Evolutionary conservation across 78 protist species (phyloP).

Genomic region (Dictyostelium firmibasis): DNA sequence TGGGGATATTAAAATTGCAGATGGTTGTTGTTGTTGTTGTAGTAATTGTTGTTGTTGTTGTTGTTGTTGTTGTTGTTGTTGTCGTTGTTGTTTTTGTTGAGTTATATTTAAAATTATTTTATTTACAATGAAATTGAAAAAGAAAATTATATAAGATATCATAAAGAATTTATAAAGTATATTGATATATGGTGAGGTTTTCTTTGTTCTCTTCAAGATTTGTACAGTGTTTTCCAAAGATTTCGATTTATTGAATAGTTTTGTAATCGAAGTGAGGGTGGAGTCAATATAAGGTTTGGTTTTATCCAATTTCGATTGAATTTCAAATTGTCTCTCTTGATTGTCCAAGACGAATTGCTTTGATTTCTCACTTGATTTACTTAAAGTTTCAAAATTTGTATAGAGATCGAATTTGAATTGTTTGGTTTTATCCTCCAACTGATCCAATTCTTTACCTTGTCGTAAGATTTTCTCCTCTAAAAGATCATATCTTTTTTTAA

Average conservation of each 20-base stretch:
- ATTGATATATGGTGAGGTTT: neutral
- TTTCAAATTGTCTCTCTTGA: neutral
- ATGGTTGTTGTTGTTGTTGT: neutral
- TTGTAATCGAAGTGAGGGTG: neutral
- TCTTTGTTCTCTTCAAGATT: conserved; percentile 21
- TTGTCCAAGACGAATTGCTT: neutral
- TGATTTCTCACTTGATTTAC: neutral
- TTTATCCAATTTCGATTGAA: conserved; percentile 15
- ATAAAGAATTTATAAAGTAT: conserved; percentile 13
- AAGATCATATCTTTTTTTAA: neutral
- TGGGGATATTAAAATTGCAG: neutral
- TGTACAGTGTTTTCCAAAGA: conserved; percentile 44
- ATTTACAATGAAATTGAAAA: conserved; percentile 9
- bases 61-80: neutral
- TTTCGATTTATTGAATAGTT: conserved; percentile 39
- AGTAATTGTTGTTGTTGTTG: neutral
- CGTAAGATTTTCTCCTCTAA: neutral
- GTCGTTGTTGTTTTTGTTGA: neutral
- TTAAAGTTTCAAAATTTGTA: neutral
- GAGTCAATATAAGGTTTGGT: conserved; percentile 38
- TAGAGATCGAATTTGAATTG: neutral
- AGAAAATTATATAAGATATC: neutral
- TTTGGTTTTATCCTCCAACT: neutral
- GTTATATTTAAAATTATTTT: neutral
- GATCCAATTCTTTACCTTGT: neutral